Percentiles rank a stretch among this genome's conserved stretches.
Conservation (phyloP, 2,329 filamentous ascomycete genomes). For the Blastomyces emzantsi region DNA sequence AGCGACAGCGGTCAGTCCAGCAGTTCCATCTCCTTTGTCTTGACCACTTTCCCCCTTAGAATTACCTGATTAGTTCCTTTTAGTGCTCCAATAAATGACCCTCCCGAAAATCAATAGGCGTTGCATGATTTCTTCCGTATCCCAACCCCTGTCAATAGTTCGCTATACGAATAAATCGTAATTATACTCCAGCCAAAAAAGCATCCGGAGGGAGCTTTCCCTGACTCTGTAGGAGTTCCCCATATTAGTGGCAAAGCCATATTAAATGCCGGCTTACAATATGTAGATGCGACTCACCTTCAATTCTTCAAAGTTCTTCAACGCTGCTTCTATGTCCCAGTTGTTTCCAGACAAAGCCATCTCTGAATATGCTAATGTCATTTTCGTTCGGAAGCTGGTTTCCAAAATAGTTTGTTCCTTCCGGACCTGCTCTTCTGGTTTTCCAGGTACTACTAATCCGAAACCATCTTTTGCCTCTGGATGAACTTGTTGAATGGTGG, state of each 20-base stretch:
- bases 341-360: conserved; percentile 70
- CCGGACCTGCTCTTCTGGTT: conserved; percentile 45
- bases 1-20: not conserved
- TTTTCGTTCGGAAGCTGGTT: conserved; percentile 66
- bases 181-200: conserved; percentile 15
- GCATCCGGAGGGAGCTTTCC: conserved; percentile 17
- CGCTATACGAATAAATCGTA: conserved; percentile 6
- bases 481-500: conserved; percentile 13
- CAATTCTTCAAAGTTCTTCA: conserved; percentile 64
- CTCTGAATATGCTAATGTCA: conserved; percentile 69
- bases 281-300: conserved; percentile 45
- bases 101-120: not conserved
- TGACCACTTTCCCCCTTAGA: not conserved
- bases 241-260: not conserved
- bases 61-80: not conserved
- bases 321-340: conserved; percentile 71
- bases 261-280: conserved; percentile 21
- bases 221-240: conserved; percentile 12
- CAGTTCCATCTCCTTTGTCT: not conserved
- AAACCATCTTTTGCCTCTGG: conserved; percentile 32
- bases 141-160: not conserved
- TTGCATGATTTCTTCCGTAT: not conserved
- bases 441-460: conserved; percentile 35
- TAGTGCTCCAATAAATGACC: not conserved
- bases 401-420: conserved; percentile 62